Conservation (phyloP, 805 yeast species). For the Zygoascus ofunaensis region DNA sequence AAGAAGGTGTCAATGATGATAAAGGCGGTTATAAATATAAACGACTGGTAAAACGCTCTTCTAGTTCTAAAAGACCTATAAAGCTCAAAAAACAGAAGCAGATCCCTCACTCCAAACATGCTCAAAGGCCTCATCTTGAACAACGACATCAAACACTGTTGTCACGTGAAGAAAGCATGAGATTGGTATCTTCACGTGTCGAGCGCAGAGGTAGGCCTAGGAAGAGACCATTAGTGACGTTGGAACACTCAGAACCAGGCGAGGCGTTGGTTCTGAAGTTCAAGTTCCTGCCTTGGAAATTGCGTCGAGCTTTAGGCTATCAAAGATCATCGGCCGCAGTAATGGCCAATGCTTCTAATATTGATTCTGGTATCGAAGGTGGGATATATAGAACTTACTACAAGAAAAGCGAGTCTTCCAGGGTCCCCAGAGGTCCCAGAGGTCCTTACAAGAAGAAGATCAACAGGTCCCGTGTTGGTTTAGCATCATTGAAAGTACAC, state of each 20-base stretch:
- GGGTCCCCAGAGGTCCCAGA: too few species aligned
- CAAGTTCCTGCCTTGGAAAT: constrained; percentile 2
- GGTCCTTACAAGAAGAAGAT: too few species aligned
- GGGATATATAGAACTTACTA: background rate
- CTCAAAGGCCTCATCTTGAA: too few species aligned
- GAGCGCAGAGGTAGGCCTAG: constrained; percentile 5
- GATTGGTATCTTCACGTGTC: background rate
- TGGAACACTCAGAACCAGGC: background rate
- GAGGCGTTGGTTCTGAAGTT: background rate
- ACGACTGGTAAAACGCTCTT: background rate
- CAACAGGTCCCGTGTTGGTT: background rate
- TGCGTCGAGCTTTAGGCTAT: constrained; percentile 1
- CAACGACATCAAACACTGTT: too few species aligned
- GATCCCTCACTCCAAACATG: background rate
- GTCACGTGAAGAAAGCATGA: constrained; percentile 1
- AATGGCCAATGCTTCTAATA: background rate
- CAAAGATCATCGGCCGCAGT: background rate
- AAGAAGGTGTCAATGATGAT: background rate
- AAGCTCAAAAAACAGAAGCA: background rate
- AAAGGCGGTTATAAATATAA: background rate
- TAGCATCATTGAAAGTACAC: background rate
- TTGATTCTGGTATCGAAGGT: background rate
- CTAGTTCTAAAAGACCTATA: background rate
- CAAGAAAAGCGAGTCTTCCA: too few species aligned
- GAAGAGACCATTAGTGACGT: constrained; percentile 2